Evolutionary conservation across 306 rosid species (phyloP), one percentile per base, ranked within the genome.

Genomic region (Alnus rubra): DNA sequence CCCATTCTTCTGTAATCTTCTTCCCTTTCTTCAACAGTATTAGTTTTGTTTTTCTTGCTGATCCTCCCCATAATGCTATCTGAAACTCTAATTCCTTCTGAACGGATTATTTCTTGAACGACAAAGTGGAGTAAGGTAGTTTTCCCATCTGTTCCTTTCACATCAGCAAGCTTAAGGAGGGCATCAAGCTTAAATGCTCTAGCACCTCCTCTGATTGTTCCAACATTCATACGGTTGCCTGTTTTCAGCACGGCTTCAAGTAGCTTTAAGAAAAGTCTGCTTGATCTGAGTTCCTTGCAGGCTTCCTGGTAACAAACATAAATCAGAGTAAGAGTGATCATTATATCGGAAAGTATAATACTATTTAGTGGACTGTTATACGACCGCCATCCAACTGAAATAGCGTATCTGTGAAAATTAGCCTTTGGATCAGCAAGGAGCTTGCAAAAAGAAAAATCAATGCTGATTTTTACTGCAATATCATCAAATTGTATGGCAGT

Each of bases 11-110:
- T 82, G 86, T 95, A 91, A 69, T 91, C 92, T 19, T 91, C 92
- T 83, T 93, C 99, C 47, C 86, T 88, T 77, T 95, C 94, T 86
- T 93, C 97, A 14, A 81, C 84, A 0, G 94, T 85, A 81, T 83
- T 79, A 81, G 42, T 78, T 76, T 83, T 91, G 64, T 77, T 92
- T 75, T 77, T 87, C 77, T 87, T 91, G 87, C 87, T 86, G 74
- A 95, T 92, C 73, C 86, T 91, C 44, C 98, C 98, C 98, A 92
- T 92, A 8, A 95, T 95, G 94, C 98, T 95, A 0, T 90, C 93
- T 0, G 99, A 90, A 33, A 91, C 98, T 81, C 91, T 75, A 3
- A 93, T 84, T 35, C 98, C 98, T 81, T 95, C 99, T 0, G 93
- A 78, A 2, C 97, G 87, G 30, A 91, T 84, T 10, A 95, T 92